phyloP scores from a whole-genome alignment of 2,329 filamentous ascomycete species.

The Aspergillus calidoustus region DNA sequence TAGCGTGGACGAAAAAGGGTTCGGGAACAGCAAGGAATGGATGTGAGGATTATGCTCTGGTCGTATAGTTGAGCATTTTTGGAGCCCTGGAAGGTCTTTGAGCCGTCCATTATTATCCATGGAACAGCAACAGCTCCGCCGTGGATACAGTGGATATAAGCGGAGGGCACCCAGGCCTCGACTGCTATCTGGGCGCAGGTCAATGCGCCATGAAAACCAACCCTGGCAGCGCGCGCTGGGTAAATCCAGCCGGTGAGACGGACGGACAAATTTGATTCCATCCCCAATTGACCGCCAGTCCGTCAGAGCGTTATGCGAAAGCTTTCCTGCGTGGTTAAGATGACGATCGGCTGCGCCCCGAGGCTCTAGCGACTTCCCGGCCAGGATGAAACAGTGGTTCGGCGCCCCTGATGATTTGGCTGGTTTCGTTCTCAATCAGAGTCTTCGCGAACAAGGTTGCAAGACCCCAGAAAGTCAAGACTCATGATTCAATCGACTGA shows the following conservation, averaged over 20 bases:
- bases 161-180: background rate
- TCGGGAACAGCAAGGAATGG: background rate
- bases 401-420: constrained; percentile 23
- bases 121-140: background rate
- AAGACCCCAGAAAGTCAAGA: background rate
- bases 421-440: constrained; percentile 6
- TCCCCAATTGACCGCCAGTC: constrained; percentile 8
- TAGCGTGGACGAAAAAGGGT: background rate
- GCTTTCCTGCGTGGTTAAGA: constrained; percentile 12
- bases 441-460: background rate
- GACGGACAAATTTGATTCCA: background rate
- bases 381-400: constrained; percentile 25
- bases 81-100: background rate
- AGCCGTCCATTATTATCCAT: background rate
- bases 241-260: constrained; percentile 7
- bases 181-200: background rate
- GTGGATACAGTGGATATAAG: background rate
- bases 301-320: background rate
- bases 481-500: background rate
- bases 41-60: background rate
- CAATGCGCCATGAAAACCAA: background rate
- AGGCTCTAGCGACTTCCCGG: constrained; percentile 20
- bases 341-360: constrained; percentile 24
- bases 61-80: background rate
- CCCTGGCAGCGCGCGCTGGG: background rate